Evolutionary conservation across 73 alveolate genomes (phyloP), one percentile per base, ranked within the genome.

Genomic region (Effrenium voratum): DNA sequence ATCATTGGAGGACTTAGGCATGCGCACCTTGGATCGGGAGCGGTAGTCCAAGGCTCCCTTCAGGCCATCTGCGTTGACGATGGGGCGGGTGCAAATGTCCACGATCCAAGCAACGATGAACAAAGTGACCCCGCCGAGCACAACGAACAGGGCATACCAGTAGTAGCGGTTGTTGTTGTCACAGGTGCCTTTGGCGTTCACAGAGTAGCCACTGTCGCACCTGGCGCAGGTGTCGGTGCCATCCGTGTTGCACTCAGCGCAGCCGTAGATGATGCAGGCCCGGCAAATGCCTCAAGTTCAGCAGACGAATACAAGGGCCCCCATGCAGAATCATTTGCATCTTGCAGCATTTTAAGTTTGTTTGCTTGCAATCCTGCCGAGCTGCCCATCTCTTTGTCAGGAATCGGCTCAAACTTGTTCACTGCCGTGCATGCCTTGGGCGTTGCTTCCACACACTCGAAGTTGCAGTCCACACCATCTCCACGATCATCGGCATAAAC

Each of bases 401-500:
- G 72, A 32, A 57, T 57, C 19, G 72, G 72, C 72, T 57, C 72
- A 32, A 57, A 57, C 72, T 57, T 57, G 72, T 57, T 57, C 34
- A 57, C 72, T 1, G 72, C 72, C 72, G 72, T 57, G 72, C 72
- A 57, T 57, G 72, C 72, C 72, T 57, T 57, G 0, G 72, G 72
- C 34, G 72, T 57, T 6, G 72, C 72, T 32, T 57, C 82, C 82
- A 72, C 82, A 32, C 82, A 72, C 82, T 72, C 82, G 47, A 72
- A 72, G 82, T 72, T 72, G 82, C 82, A 72, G 82, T 72, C 82
- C 1, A 34, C 32, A 4, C 49, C 82, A 72, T 72, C 82, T 34
- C 34, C 82, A 13, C 82, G 82, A 47, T 72, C 82, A 72, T 72
- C 82, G 49, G 82, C 82, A 34, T 72, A 72, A 47, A 72, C 38